Conservation (phyloP, 2,329 filamentous ascomycete species). For the Periconia macrospinosa region DNA sequence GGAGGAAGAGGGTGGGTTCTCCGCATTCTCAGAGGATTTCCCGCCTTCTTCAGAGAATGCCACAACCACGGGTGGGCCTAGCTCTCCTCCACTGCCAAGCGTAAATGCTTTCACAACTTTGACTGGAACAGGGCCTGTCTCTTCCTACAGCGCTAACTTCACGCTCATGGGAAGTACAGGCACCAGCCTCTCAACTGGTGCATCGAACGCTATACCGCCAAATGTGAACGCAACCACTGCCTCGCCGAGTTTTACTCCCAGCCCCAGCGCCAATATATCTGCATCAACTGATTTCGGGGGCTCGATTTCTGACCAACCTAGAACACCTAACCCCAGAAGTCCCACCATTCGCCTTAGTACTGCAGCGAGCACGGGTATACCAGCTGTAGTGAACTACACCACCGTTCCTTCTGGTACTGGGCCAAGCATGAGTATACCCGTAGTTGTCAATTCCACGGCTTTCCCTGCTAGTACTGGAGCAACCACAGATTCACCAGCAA, state of each 20-base stretch:
- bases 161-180: constrained; percentile 6
- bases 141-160: constrained; percentile 8
- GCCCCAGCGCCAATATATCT: constrained; percentile 1
- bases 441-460: too few species aligned
- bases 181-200: constrained; percentile 5
- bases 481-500: too few species aligned
- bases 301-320: background rate
- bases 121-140: constrained; percentile 1
- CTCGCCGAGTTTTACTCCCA: constrained; percentile 8
- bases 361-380: background rate
- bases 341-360: constrained; percentile 3
- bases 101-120: background rate
- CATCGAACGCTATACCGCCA: constrained; percentile 2
- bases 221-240: constrained; percentile 7
- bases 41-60: constrained; percentile 10
- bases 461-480: too few species aligned
- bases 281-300: background rate
- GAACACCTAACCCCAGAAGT: background rate
- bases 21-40: constrained; percentile 10
- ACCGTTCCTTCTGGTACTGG: too few species aligned
- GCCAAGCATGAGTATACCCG: too few species aligned
- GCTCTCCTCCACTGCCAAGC: constrained; percentile 2
- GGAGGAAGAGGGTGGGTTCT: background rate
- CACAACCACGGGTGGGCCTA: background rate
- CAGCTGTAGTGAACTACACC: background rate